Evolutionary conservation across 1,139 yeast species (phyloP).

Genomic region (Hansenula sp.): DNA sequence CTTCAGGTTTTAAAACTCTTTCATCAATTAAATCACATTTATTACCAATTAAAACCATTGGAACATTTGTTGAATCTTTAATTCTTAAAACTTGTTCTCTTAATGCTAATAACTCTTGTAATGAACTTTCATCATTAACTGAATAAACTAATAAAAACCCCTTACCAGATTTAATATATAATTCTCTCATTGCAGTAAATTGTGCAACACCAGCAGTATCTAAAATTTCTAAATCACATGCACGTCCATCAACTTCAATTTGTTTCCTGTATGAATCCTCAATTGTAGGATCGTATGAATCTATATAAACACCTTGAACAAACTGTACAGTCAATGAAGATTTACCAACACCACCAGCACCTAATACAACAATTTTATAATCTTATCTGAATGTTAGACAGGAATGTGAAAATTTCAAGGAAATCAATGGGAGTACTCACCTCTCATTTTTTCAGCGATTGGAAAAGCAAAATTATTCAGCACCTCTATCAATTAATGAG

Average conservation of each 20-base stretch:
- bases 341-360: conserved; percentile 98
- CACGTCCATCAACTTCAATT: conserved; percentile 86
- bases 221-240: conserved; percentile 85
- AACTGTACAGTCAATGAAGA: conserved; percentile 90
- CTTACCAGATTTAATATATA: conserved; percentile 81
- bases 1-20: conserved; percentile 71
- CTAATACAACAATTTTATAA: conserved; percentile 87
- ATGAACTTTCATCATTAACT: conserved; percentile 81
- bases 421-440: too few species aligned
- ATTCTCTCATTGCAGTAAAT: conserved; percentile 92
- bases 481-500: too few species aligned
- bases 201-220: conserved; percentile 99
- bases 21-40: conserved; percentile 78
- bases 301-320: conserved; percentile 87
- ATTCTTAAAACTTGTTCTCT: conserved; percentile 87
- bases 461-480: too few species aligned
- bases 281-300: conserved; percentile 95
- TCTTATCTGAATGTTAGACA: conserved; percentile 18
- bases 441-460: conserved; percentile 16
- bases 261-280: conserved; percentile 95
- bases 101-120: conserved; percentile 75
- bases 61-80: conserved; percentile 73
- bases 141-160: conserved; percentile 87
- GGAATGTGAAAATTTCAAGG: neutral
- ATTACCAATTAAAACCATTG: conserved; percentile 86